Base-by-base conservation (phyloP, 495 filamentous ascomycete genomes). In the Hypomontagnella monticulosa region DNA sequence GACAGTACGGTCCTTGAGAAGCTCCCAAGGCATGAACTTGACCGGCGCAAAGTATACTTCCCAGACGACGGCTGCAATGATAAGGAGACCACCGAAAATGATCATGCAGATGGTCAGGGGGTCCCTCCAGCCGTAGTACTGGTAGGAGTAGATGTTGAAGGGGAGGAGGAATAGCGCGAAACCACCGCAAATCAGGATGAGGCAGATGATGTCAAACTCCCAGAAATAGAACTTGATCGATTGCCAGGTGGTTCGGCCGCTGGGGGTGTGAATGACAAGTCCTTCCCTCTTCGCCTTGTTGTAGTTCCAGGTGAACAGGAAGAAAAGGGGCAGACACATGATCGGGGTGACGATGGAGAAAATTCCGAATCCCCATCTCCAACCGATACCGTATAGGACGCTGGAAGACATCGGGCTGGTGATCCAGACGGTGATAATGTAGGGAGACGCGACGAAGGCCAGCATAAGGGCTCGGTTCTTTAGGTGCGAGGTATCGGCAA, bases 401-500 rank as follows among this genome's bases (percentile, higher is more conserved):
- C 73, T 73, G 4, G 79, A 57, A 3, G 84, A 74, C 4, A 82
- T 75, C 20, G 78, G 79, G 4, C 81, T 74, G 4, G 80, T 80
- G 23, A 81, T 75, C 59, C 84, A 81, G 47, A 85, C 85, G 19
- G 87, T 89, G 61, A 82, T 81, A 54, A 90, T 88, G 73, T 88
- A 89, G 3, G 89, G 89, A 0, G 88, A 88, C n/a, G 73, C 78
- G 30, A 80, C 73, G 63, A 87, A 89, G 8, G 84, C 89, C 61
- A 87, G 83, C 51, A 87, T 82, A 38, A 90, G 75, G 7, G 79
- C 83, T 74, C 89, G 80, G 75, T 90, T 89, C 38, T 82, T 81
- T 64, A 91, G 71, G 4, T 79, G 77, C 0, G 89, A 86, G 2
- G 85, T 88, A 72, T 91, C 89, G 55, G 89, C 87, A 47, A 88